phyloP scores from a whole-genome alignment of 352 stramenopile species.

The Globisporangium rhizosaccharum region DNA sequence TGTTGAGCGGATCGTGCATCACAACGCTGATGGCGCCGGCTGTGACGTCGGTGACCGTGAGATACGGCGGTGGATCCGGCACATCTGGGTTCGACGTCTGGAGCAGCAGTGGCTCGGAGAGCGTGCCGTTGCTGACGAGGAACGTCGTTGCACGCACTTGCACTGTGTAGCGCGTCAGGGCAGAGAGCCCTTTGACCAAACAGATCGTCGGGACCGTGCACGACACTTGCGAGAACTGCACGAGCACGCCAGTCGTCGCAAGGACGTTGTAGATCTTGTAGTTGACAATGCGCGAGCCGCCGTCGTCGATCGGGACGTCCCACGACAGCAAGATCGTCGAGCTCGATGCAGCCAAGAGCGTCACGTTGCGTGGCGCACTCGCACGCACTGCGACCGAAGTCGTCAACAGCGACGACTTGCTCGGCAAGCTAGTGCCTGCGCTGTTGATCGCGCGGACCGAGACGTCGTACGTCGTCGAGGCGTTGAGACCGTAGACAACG shows the following conservation, averaged over 20 bases:
- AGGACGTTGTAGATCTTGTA: conserved; percentile 45
- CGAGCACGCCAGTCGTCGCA: neutral
- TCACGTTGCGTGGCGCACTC: conserved; percentile 25
- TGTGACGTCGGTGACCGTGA: conserved; percentile 25
- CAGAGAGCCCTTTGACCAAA: conserved; percentile 28
- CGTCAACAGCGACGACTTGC: conserved; percentile 19
- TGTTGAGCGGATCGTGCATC: conserved; percentile 46
- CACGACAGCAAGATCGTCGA: conserved; percentile 40
- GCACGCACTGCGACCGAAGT: conserved; percentile 20
- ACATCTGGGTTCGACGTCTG: conserved; percentile 33
- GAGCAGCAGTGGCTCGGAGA: conserved; percentile 21
- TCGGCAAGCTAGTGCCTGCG: conserved; percentile 17
- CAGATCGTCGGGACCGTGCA: conserved; percentile 33
- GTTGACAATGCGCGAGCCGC: conserved; percentile 33
- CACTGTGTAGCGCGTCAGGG: conserved; percentile 37
- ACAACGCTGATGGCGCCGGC: conserved; percentile 46
- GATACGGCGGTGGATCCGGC: conserved; percentile 29
- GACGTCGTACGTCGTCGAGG: conserved; percentile 42
- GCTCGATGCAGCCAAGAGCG: conserved; percentile 27
- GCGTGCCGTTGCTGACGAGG: conserved; percentile 19
- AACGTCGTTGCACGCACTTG: conserved; percentile 29
- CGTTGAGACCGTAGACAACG: conserved; percentile 34
- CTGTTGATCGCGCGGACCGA: conserved; percentile 30
- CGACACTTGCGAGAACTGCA: conserved; percentile 18
- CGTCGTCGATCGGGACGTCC: conserved; percentile 37